phyloP scores from a whole-genome alignment of 331 rosid species.

The Rhamnella rubrinervis region DNA sequence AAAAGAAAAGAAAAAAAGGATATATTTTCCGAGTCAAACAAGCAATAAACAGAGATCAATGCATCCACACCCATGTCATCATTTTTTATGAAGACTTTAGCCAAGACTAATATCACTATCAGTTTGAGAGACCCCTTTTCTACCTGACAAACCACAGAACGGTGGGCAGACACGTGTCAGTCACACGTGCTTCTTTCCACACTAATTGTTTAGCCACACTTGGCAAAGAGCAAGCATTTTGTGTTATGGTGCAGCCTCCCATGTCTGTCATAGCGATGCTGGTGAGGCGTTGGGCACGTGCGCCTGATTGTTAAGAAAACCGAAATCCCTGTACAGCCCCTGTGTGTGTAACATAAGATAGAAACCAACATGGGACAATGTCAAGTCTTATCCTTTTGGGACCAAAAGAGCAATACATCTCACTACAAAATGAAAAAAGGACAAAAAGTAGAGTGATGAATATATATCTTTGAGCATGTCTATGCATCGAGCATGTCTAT shows the following conservation, averaged over 20 bases:
- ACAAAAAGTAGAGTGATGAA: neutral
- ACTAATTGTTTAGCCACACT: conserved; percentile 32
- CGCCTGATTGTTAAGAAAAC: conserved; percentile 45
- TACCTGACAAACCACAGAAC: conserved; percentile 28
- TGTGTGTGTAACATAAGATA: conserved; percentile 37
- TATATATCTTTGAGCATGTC: neutral
- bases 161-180: conserved; percentile 32
- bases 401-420: conserved; percentile 4
- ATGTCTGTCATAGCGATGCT: conserved; percentile 29
- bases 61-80: conserved; percentile 24
- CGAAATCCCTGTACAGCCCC: conserved; percentile 75
- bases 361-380: conserved; percentile 6
- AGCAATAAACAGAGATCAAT: conserved; percentile 28
- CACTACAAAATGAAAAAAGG: neutral
- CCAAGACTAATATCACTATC: conserved; percentile 24
- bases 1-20: neutral
- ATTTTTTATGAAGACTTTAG: conserved; percentile 23
- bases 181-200: conserved; percentile 23
- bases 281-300: conserved; percentile 37
- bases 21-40: conserved; percentile 29
- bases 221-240: conserved; percentile 7
- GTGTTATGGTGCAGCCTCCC: conserved; percentile 17
- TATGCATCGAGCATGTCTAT: neutral
- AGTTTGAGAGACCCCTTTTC: conserved; percentile 30
- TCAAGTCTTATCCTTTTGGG: conserved; percentile 9